These are phyloP conservation scores for Zychaea mexicana DNA, from an alignment of 371 early-diverging fungal species.

Conservation along the genomic window DNA sequence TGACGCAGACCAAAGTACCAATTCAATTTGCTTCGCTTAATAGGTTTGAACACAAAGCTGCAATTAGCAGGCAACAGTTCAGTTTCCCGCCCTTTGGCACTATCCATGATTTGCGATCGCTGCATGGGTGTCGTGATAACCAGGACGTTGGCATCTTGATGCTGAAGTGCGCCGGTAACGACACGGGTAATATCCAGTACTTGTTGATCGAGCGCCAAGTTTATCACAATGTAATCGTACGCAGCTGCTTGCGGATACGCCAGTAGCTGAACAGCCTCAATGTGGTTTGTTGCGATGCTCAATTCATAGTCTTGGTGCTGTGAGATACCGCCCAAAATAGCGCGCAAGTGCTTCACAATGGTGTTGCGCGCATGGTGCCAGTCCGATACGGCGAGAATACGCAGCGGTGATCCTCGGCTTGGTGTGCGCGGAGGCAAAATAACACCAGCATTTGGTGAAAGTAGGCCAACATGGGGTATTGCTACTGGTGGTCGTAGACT, in stretches of 20 bases:
- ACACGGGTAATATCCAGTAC: slow-evolving; percentile 47
- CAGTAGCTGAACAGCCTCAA: slow-evolving; percentile 35
- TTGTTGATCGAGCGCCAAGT: slow-evolving; percentile 49
- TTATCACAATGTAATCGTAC: slow-evolving; percentile 58
- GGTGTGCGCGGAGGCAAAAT: slow-evolving; percentile 45
- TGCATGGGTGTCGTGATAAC: slow-evolving; percentile 66
- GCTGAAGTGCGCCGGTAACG: slow-evolving; percentile 39
- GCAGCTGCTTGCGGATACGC: slow-evolving; percentile 29
- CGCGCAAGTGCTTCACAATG: slow-evolving; percentile 39
- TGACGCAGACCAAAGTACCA: slow-evolving; percentile 55
- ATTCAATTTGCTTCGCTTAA: slow-evolving; percentile 56
- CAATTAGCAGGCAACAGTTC: slow-evolving; percentile 42
- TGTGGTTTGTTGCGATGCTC: slow-evolving; percentile 31
- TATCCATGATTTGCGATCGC: slow-evolving; percentile 55
- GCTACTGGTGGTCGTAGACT: background rate
- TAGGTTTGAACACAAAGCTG: slow-evolving; percentile 65
- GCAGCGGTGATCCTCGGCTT: slow-evolving; percentile 24
- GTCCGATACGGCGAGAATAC: slow-evolving; percentile 46
- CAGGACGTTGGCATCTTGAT: slow-evolving; percentile 45
- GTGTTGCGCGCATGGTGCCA: slow-evolving; percentile 43
- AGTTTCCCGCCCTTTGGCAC: slow-evolving; percentile 33
- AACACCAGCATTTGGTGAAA: slow-evolving; percentile 19
- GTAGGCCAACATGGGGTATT: background rate
- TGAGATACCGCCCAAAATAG: slow-evolving; percentile 28
- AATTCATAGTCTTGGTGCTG: slow-evolving; percentile 14